Base-by-base conservation (phyloP, 306 rosid species). In the Glycyrrhiza uralensis region DNA sequence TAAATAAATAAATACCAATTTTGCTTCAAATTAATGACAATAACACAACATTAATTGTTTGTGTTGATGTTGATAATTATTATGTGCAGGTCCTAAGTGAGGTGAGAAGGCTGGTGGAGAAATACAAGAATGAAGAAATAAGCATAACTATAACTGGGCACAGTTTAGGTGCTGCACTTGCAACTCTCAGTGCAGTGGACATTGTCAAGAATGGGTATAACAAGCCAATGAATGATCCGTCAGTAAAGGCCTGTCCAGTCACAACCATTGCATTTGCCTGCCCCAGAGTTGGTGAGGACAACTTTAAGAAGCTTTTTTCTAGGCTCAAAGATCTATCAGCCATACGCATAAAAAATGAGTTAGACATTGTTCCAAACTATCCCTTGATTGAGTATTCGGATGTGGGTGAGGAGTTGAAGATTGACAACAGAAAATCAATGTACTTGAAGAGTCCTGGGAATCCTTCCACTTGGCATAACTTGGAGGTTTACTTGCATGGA, bases 131-230 rank as follows among this genome's bases (percentile, higher is more conserved):
- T 8, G 95, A 94, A 45, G 98, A 94, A 66, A 79, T 86, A 35
- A 94, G 98, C 88, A 94, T 94, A 79, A 87, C 91, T 0, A 42
- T 85, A 42, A 83, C 92, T 0, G 98, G 96, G 4, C 97, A 91
- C 65, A 94, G 98, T 70, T 78, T 94, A 68, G 98, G 98, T 2
- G 96, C 95, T 6, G 94, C 97, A 64, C 6, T 89, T 15, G 92
- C 97, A 30, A 91, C 97, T 3, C 82, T 91, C 0, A 94, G 79
- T 12, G 96, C 96, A 14, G 38, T 81, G 0, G 98, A 94, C 82
- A 94, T 94, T 47, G 95, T 84, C 3, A 55, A 85, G 50, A 94
- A 89, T 44, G 79, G 85, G 0, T 72, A 76, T 33, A 89, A 94
- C 84, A 76, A 49, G 22, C 81, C 86, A 18, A 77, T n/a, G n/a